Evolutionary conservation across 139 green algal species (phyloP).

Genomic region (Diplosphaera chodatii): DNA sequence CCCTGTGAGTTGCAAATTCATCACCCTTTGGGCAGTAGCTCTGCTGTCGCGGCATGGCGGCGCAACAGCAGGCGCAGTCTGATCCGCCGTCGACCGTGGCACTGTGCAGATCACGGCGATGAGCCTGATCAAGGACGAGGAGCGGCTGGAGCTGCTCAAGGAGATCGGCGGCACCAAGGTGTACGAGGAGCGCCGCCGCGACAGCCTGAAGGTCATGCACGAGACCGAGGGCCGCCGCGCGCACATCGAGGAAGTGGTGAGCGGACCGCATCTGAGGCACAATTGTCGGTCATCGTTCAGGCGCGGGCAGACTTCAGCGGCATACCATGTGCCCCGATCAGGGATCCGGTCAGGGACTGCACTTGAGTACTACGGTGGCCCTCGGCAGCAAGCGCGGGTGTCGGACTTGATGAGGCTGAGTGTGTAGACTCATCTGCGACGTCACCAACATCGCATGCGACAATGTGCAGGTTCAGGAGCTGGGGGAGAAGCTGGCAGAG

Average conservation of each 20-base stretch:
- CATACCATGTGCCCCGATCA: too few relatives aligned
- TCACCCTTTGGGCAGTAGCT: too few relatives aligned
- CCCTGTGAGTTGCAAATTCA: too few relatives aligned
- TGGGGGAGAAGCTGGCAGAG: constrained; percentile 65
- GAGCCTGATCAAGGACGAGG: constrained; percentile 78
- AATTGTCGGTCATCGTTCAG: constrained; percentile 1
- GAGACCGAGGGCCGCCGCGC: constrained; percentile 68
- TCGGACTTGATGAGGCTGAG: not conserved
- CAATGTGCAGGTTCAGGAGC: constrained; percentile 39
- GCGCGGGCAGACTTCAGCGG: not conserved
- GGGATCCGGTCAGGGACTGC: too few relatives aligned
- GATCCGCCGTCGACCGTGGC: too few relatives aligned
- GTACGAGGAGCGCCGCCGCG: constrained; percentile 84
- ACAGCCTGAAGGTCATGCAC: constrained; percentile 82
- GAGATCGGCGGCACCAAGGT: constrained; percentile 94
- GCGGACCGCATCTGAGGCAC: not conserved
- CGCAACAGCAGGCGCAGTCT: too few relatives aligned
- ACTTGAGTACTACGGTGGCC: too few relatives aligned
- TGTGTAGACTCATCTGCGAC: not conserved
- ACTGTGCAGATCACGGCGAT: constrained; percentile 67
- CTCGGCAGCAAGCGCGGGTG: too few relatives aligned
- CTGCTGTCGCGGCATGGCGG: too few relatives aligned
- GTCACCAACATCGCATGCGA: too few relatives aligned
- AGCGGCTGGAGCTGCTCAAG: constrained; percentile 96
- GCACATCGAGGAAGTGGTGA: constrained; percentile 78